Conservation (phyloP, 441 rosid species). For the Syzygium syzygioides region DNA sequence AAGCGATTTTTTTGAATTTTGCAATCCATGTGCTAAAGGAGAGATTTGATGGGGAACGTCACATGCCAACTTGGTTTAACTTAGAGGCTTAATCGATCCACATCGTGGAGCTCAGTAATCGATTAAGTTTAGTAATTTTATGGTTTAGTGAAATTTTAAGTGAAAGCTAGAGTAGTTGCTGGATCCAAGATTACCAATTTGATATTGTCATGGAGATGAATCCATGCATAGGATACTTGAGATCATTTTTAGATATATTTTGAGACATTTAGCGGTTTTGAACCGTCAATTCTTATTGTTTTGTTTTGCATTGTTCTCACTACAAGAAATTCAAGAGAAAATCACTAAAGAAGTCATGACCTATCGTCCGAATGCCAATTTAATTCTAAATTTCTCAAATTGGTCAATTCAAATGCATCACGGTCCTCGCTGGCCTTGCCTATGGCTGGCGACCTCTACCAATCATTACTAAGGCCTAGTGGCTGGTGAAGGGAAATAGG, state of each 20-base stretch:
- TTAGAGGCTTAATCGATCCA: background rate
- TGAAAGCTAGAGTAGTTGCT: background rate
- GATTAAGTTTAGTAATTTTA: background rate
- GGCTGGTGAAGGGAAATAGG: accelerated
- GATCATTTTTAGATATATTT: background rate
- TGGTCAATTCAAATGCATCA: background rate
- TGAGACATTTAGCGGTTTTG: background rate
- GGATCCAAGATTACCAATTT: background rate
- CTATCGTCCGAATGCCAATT: accelerated
- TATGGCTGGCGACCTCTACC: background rate
- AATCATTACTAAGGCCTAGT: accelerated
- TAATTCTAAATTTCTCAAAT: accelerated
- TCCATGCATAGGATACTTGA: background rate
- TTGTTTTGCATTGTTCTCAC: background rate
- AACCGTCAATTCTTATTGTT: background rate
- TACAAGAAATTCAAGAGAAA: background rate
- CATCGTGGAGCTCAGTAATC: background rate
- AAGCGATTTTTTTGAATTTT: background rate
- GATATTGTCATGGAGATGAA: background rate
- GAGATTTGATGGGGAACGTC: background rate
- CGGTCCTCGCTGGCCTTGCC: accelerated
- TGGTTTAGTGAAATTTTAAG: background rate
- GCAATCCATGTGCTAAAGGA: background rate
- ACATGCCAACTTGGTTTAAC: background rate
- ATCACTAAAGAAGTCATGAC: background rate